A percentile compares a stretch with the other conserved stretches of the same genome.
phyloP scores from a whole-genome alignment of 345 rosid species.

The Garcia nutans region DNA sequence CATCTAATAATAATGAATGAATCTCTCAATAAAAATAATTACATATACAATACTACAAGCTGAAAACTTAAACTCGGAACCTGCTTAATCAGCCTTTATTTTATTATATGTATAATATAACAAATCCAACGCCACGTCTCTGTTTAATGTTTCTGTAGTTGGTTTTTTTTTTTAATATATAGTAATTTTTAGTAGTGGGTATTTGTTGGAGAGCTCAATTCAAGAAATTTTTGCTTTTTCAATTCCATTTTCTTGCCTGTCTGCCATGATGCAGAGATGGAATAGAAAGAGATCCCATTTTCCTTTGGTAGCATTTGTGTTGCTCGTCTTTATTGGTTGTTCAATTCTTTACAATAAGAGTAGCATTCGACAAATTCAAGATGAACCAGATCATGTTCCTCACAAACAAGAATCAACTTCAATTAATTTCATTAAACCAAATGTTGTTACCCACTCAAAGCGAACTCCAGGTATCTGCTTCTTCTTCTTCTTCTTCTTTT shows the following conservation, averaged over 20 bases:
- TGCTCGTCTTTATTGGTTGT: constrained; percentile 39
- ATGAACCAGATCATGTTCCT: constrained; percentile 28
- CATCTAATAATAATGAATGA: too few species aligned
- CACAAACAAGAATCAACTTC: constrained; percentile 22
- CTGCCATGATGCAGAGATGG: constrained; percentile 62
- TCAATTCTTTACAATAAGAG: constrained; percentile 61
- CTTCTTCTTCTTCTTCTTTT: background rate
- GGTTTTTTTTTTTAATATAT: background rate
- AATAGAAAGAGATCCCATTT: constrained; percentile 63
- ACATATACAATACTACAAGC: too few species aligned
- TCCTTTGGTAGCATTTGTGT: constrained; percentile 49
- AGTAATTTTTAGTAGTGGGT: too few species aligned
- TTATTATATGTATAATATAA: too few species aligned
- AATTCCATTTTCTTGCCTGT: background rate
- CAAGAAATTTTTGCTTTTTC: background rate
- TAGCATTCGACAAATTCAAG: constrained; percentile 55
- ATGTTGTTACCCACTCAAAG: constrained; percentile 30
- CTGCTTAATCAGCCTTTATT: too few species aligned
- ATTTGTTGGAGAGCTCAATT: background rate
- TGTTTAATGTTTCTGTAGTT: background rate
- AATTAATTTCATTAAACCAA: constrained; percentile 50
- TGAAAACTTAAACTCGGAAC: too few species aligned
- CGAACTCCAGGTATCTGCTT: constrained; percentile 40
- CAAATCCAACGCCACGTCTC: background rate
- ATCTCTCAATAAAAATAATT: too few species aligned